These are phyloP conservation scores for Limnanthes douglasii DNA, from an alignment of 345 rosid species.

Conservation along the genomic window DNA sequence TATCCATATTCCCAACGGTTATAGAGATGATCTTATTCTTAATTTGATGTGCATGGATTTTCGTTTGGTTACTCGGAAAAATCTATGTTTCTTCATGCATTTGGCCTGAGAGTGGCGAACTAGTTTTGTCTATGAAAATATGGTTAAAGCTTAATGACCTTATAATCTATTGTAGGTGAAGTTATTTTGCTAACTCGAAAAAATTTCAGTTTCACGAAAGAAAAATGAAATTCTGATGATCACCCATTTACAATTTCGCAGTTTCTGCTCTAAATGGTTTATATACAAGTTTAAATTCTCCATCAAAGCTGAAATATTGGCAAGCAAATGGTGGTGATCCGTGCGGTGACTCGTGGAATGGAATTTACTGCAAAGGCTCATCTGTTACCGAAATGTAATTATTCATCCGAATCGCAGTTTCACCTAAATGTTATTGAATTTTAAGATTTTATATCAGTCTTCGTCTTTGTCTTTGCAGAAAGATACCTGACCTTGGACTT, in stretches of 20 bases:
- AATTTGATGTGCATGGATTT: too few relatives aligned
- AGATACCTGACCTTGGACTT: slow-evolving; percentile 53
- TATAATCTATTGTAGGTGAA: too few relatives aligned
- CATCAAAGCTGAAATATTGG: slow-evolving; percentile 64
- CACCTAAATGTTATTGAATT: not conserved
- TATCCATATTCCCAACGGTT: too few relatives aligned
- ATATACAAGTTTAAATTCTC: slow-evolving; percentile 70
- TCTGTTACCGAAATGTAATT: slow-evolving; percentile 62
- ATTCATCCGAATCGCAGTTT: slow-evolving; percentile 3
- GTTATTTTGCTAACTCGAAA: too few relatives aligned
- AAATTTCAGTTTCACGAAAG: too few relatives aligned
- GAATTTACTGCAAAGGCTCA: slow-evolving; percentile 72
- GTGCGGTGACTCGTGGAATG: slow-evolving; percentile 81
- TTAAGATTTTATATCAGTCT: not conserved
- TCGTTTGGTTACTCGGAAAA: too few relatives aligned
- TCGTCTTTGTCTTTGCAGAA: slow-evolving; percentile 30
- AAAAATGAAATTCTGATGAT: slow-evolving; percentile 12
- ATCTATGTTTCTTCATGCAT: too few relatives aligned
- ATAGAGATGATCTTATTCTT: too few relatives aligned
- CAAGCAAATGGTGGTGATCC: slow-evolving; percentile 71
- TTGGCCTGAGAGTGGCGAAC: too few relatives aligned
- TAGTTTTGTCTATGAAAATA: too few relatives aligned
- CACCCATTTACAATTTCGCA: slow-evolving; percentile 13
- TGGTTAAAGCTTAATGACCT: too few relatives aligned
- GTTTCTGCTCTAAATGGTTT: slow-evolving; percentile 78